Conservation (phyloP, 805 yeast genomes). For the Sugiyamaella lignohabitans region DNA sequence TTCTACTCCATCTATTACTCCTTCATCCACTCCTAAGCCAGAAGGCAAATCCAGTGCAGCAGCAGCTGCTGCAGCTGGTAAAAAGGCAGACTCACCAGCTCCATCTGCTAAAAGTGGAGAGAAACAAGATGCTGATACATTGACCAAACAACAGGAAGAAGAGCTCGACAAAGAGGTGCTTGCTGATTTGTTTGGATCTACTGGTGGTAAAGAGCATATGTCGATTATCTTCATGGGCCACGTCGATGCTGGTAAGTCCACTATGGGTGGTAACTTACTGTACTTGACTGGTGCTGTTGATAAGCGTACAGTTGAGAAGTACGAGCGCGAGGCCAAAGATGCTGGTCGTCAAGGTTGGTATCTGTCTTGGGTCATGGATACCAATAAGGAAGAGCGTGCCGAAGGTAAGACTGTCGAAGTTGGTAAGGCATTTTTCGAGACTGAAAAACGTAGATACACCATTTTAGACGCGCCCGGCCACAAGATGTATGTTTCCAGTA, state of each 20-base stretch:
- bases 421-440: conserved; percentile 95
- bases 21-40: conserved; percentile 10
- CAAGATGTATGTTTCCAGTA: conserved; percentile 96
- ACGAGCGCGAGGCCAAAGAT: conserved; percentile 97
- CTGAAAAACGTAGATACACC: conserved; percentile 96
- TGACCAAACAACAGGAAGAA: conserved; percentile 63
- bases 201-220: conserved; percentile 71
- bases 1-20: conserved; percentile 16
- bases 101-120: conserved; percentile 13
- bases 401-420: conserved; percentile 99
- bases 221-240: conserved; percentile 99
- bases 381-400: conserved; percentile 96
- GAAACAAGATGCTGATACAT: conserved; percentile 28
- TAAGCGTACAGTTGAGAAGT: conserved; percentile 96
- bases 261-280: conserved; percentile 97
- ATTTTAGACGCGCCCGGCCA: conserved; percentile 99
- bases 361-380: conserved; percentile 98
- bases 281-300: conserved; percentile 95
- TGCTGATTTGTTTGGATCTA: conserved; percentile 75
- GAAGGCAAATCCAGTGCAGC: conserved; percentile 11
- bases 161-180: conserved; percentile 79
- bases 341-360: conserved; percentile 99
- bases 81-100: conserved; percentile 8
- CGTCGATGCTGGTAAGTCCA: conserved; percentile 98
- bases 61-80: background rate